phyloP scores from a whole-genome alignment of 2,329 filamentous ascomycete species.

The Teratosphaeria epicoccoides region DNA sequence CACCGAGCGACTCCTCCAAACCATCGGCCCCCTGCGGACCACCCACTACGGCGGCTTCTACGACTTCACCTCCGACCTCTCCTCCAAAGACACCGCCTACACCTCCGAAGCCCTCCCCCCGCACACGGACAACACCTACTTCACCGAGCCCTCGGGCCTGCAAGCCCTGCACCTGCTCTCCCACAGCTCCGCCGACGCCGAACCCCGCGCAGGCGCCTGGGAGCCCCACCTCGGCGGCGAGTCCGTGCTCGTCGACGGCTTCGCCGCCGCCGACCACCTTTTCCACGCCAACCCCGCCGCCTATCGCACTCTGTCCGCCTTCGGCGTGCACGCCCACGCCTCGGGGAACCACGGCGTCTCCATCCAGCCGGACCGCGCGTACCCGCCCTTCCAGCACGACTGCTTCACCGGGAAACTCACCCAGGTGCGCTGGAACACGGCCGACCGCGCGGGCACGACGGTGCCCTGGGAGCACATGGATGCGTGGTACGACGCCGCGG shows the following conservation, averaged over 20 bases:
- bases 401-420: slow-evolving; percentile 35
- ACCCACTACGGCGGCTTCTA: slow-evolving; percentile 84
- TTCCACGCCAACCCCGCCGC: slow-evolving; percentile 42
- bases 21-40: slow-evolving; percentile 74
- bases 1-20: slow-evolving; percentile 64
- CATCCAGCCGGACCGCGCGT: slow-evolving; percentile 59
- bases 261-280: slow-evolving; percentile 57
- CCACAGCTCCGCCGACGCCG: slow-evolving; percentile 41
- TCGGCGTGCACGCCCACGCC: slow-evolving; percentile 64
- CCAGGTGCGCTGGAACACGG: slow-evolving; percentile 86
- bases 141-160: slow-evolving; percentile 80
- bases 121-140: slow-evolving; percentile 95
- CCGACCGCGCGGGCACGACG: slow-evolving; percentile 65
- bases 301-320: slow-evolving; percentile 47
- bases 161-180: slow-evolving; percentile 90
- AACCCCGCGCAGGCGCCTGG: background rate
- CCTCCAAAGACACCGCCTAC: slow-evolving; percentile 59
- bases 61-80: slow-evolving; percentile 83
- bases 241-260: slow-evolving; percentile 78
- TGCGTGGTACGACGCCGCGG: slow-evolving; percentile 70
- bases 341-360: slow-evolving; percentile 77
- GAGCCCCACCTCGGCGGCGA: slow-evolving; percentile 54
- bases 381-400: slow-evolving; percentile 61
- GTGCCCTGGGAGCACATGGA: slow-evolving; percentile 35
- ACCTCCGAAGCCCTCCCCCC: slow-evolving; percentile 71